These are phyloP conservation scores for Aspergillus pseudoglaucus DNA, from an alignment of 2,329 filamentous ascomycete species.

Conservation along the genomic window DNA sequence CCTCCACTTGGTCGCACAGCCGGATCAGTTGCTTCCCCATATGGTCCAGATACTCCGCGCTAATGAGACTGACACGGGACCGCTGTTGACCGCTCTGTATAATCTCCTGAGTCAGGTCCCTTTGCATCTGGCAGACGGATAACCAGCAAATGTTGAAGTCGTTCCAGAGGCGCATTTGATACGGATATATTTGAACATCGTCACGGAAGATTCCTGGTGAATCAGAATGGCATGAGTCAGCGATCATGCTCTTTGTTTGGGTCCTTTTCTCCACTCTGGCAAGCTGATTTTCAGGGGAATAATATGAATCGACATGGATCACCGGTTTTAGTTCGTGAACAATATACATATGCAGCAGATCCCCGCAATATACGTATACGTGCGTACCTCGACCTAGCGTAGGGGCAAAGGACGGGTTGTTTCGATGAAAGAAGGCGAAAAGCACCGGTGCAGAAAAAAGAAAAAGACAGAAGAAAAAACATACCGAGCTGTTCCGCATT, in stretches of 20 bases:
- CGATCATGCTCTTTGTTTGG: neutral
- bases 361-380: neutral
- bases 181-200: constrained; percentile 65
- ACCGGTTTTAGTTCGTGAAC: neutral
- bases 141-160: constrained; percentile 95
- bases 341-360: neutral
- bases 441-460: constrained; percentile 13
- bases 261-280: neutral
- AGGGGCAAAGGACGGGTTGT: neutral
- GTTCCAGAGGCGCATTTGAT: constrained; percentile 80
- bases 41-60: constrained; percentile 62
- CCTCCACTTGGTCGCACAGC: constrained; percentile 79
- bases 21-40: constrained; percentile 77
- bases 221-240: neutral
- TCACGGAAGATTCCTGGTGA: constrained; percentile 71
- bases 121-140: constrained; percentile 73
- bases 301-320: neutral
- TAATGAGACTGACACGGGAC: constrained; percentile 57
- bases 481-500: constrained; percentile 62
- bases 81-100: constrained; percentile 54
- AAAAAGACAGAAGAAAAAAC: constrained; percentile 36
- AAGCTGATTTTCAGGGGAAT: neutral
- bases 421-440: neutral
- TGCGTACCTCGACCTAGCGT: neutral
- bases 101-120: constrained; percentile 59